Conservation (phyloP, 2,329 filamentous ascomycete species). For the Pseudogymnoascus sp. region DNA sequence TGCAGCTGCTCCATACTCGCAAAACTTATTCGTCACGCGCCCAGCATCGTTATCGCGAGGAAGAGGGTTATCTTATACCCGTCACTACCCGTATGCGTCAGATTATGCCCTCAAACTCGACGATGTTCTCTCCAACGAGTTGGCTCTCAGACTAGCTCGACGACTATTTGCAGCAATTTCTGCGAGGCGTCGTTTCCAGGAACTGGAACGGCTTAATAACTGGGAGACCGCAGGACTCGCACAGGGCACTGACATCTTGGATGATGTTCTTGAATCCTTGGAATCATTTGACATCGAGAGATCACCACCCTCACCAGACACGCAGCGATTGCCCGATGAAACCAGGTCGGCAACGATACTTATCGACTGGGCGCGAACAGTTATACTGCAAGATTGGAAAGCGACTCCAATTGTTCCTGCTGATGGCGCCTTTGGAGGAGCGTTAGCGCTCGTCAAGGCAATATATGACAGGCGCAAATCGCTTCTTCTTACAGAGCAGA, state of each 20-base stretch:
- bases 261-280: conserved; percentile 39
- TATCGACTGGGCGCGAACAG: conserved; percentile 65
- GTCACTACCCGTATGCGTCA: background rate
- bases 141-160: conserved; percentile 51
- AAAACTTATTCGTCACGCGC: conserved; percentile 27
- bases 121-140: conserved; percentile 54
- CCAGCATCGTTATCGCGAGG: background rate
- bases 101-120: conserved; percentile 46
- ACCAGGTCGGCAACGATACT: conserved; percentile 49
- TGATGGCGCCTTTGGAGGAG: conserved; percentile 67
- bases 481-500: conserved; percentile 57
- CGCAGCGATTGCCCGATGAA: conserved; percentile 33
- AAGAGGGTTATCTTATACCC: conserved; percentile 22
- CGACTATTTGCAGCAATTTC: conserved; percentile 51
- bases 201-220: conserved; percentile 20
- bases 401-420: conserved; percentile 63
- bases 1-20: conserved; percentile 47
- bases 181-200: conserved; percentile 25
- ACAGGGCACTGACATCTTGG: conserved; percentile 22
- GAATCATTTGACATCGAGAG: conserved; percentile 25
- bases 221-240: conserved; percentile 17
- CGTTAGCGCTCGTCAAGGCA: conserved; percentile 63
- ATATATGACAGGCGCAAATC: conserved; percentile 56
- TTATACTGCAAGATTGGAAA: conserved; percentile 76
- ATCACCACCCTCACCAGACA: conserved; percentile 11